phyloP scores from a whole-genome alignment of 2,329 filamentous ascomycete species.

The Talaromyces funiculosus region DNA sequence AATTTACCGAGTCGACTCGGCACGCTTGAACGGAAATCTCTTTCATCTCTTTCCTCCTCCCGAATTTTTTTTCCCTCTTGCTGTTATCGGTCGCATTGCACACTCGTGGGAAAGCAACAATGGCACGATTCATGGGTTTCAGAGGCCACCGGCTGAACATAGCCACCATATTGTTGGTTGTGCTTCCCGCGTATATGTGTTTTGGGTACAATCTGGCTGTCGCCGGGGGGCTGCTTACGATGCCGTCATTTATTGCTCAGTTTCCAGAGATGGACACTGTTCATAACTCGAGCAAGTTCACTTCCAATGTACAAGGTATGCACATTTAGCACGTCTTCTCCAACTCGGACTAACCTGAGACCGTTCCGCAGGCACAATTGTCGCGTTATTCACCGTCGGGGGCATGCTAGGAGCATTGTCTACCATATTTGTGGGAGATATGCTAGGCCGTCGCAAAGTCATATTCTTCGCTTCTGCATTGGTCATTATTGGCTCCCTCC shows the following conservation, averaged over 20 bases:
- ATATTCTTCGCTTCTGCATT: slow-evolving; percentile 36
- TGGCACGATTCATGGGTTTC: slow-evolving; percentile 22
- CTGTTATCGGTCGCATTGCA: too few species aligned
- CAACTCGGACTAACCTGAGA: not conserved
- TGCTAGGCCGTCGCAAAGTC: slow-evolving; percentile 39
- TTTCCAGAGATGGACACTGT: slow-evolving; percentile 49
- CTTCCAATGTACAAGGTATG: slow-evolving; percentile 41
- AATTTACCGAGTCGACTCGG: not conserved
- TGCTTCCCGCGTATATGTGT: slow-evolving; percentile 32
- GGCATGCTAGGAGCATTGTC: slow-evolving; percentile 43
- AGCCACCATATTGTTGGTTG: slow-evolving; percentile 23
- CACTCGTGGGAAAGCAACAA: not conserved
- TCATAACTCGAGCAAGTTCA: slow-evolving; percentile 37
- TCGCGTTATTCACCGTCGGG: slow-evolving; percentile 43
- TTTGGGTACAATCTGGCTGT: slow-evolving; percentile 51
- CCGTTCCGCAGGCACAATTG: slow-evolving; percentile 27
- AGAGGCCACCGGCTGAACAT: slow-evolving; percentile 19
- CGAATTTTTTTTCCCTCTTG: not conserved
- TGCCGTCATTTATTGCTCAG: slow-evolving; percentile 52
- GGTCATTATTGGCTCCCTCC: slow-evolving; percentile 40
- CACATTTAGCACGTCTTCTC: not conserved
- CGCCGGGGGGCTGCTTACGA: slow-evolving; percentile 54
- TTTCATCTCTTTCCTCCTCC: too few species aligned
- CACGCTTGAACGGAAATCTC: too few species aligned
- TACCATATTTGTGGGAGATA: slow-evolving; percentile 43